phyloP scores from a whole-genome alignment of 2,329 filamentous ascomycete genomes.

The Calonectria ilicicola region DNA sequence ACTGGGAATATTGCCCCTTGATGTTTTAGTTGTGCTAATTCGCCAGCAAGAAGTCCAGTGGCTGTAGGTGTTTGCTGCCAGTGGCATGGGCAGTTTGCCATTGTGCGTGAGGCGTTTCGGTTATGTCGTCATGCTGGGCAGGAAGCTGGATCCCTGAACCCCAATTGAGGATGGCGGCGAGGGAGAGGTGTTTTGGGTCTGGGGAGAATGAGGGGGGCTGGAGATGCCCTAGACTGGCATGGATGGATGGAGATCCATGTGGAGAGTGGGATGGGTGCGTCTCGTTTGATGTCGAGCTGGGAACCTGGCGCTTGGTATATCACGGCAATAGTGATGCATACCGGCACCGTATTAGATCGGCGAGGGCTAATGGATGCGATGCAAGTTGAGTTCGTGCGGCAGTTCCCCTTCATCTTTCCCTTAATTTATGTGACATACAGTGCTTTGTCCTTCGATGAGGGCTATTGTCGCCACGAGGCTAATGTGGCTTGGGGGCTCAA shows the following conservation, averaged over 20 bases:
- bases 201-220: slow-evolving; percentile 10
- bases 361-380: background rate
- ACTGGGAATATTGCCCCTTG: background rate
- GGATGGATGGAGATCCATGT: slow-evolving; percentile 16
- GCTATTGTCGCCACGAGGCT: background rate
- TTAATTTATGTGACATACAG: background rate
- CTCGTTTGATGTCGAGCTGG: slow-evolving; percentile 5
- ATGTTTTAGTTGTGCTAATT: background rate
- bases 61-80: background rate
- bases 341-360: background rate
- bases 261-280: slow-evolving; percentile 9
- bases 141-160: background rate
- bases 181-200: background rate
- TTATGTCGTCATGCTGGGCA: background rate
- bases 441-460: background rate
- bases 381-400: background rate
- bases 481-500: background rate
- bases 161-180: background rate
- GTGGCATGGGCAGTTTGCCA: background rate
- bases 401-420: background rate
- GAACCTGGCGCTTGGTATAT: background rate
- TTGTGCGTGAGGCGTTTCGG: background rate
- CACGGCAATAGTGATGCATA: background rate
- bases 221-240: slow-evolving; percentile 15
- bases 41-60: background rate